Conservation (phyloP, 495 filamentous ascomycete species). For the Penicillium bialowiezense region DNA sequence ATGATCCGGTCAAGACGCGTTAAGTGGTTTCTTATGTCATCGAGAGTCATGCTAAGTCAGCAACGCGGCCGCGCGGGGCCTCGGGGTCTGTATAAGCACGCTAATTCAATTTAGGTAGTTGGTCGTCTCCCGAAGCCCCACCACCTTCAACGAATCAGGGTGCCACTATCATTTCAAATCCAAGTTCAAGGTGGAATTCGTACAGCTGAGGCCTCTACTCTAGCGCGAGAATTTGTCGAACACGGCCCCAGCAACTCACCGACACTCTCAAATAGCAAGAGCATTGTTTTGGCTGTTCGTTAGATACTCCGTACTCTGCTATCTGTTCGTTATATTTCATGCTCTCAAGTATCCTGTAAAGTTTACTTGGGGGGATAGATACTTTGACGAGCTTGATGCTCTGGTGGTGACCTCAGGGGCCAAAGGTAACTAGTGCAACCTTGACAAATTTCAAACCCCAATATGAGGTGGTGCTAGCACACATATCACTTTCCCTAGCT, state of each 20-base stretch:
- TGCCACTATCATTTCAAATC: neutral
- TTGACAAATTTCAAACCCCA: neutral
- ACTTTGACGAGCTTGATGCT: no score
- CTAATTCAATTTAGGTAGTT: neutral
- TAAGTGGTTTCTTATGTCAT: slow-evolving; percentile 10
- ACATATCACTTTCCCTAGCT: no score
- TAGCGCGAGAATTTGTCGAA: neutral
- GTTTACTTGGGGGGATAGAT: no score
- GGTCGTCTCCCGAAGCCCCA: neutral
- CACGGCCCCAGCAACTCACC: neutral
- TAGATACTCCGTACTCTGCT: no score
- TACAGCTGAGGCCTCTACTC: neutral
- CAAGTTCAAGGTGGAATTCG: neutral
- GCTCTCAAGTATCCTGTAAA: no score
- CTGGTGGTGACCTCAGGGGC: no score
- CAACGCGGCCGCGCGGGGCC: no score
- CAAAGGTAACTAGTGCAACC: neutral
- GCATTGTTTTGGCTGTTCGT: no score
- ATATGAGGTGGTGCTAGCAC: neutral
- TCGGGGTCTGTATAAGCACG: neutral
- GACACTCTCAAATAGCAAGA: no score
- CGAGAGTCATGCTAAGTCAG: no score
- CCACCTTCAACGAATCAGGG: neutral
- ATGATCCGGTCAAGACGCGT: slow-evolving; percentile 6
- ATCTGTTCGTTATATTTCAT: no score